Percentiles rank a stretch among this genome's conserved stretches.
Conservation (phyloP, 192 early-diverging fungal species). For the Piromyces finnis region DNA sequence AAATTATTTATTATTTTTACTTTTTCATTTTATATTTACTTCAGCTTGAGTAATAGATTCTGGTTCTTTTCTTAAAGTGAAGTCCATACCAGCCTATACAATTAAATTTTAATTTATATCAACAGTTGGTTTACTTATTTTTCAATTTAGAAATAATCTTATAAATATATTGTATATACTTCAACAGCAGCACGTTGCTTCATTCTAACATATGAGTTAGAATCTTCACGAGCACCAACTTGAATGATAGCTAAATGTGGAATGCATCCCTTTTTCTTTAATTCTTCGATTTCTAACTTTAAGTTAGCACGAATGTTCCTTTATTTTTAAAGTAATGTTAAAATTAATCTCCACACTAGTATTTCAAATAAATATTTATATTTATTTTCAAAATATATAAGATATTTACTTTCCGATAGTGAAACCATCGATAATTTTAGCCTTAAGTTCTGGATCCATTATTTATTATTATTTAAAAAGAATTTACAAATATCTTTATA, state of each 20-base stretch:
- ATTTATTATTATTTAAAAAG: background rate
- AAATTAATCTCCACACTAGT: background rate
- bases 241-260: constrained; percentile 82
- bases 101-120: too few species aligned
- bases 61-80: constrained; percentile 47
- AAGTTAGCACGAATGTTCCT: constrained; percentile 43
- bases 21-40: too few species aligned
- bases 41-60: constrained; percentile 45
- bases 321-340: background rate
- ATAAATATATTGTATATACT: constrained; percentile 11
- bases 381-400: too few species aligned
- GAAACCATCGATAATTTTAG: background rate
- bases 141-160: background rate
- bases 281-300: constrained; percentile 41
- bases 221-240: constrained; percentile 86
- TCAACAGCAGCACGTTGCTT: constrained; percentile 80
- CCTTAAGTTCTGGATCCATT: background rate
- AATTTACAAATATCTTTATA: too few species aligned
- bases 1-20: too few species aligned
- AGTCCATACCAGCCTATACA: constrained; percentile 52
- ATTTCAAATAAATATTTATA: too few species aligned
- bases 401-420: background rate
- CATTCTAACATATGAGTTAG: constrained; percentile 78
- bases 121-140: too few species aligned
- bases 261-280: constrained; percentile 37